These are phyloP conservation scores for Aethionema arabicum DNA, from an alignment of 345 rosid genomes.

Conservation along the genomic window DNA sequence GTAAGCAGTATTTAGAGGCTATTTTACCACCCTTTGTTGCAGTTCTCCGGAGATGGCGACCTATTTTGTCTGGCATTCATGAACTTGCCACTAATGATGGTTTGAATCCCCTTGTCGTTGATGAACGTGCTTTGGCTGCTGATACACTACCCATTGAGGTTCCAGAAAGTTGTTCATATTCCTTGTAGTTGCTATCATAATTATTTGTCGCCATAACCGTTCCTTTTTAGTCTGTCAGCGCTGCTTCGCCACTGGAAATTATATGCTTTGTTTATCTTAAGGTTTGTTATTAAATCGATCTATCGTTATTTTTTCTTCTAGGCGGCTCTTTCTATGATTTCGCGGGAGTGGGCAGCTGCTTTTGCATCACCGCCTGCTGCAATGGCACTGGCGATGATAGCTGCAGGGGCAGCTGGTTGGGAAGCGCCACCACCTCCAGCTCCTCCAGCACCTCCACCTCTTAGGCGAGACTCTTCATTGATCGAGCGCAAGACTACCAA, in stretches of 20 bases:
- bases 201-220: background rate
- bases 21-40: conserved; percentile 97
- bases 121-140: conserved; percentile 92
- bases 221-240: background rate
- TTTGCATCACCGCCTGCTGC: conserved; percentile 99
- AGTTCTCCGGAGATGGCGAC: conserved; percentile 92
- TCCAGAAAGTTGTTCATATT: conserved; percentile 19
- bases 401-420: conserved; percentile 96
- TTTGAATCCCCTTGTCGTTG: conserved; percentile 82
- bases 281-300: conserved; percentile 1
- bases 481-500: conserved; percentile 73
- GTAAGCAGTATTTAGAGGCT: conserved; percentile 85
- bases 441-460: conserved; percentile 50
- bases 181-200: conserved; percentile 6
- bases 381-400: conserved; percentile 98
- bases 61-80: conserved; percentile 92
- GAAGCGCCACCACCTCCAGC: conserved; percentile 50
- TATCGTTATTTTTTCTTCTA: conserved; percentile 31
- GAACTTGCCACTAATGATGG: conserved; percentile 95
- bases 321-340: conserved; percentile 95
- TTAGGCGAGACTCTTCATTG: conserved; percentile 76
- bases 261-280: background rate
- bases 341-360: conserved; percentile 97
- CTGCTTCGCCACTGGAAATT: background rate
- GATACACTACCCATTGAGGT: conserved; percentile 94